A percentile compares a stretch with the other conserved stretches of the same genome.
These are phyloP conservation scores for Pseudocohnilembus persalinus DNA, from an alignment of 169 alveolate species.

Conservation along the genomic window DNA sequence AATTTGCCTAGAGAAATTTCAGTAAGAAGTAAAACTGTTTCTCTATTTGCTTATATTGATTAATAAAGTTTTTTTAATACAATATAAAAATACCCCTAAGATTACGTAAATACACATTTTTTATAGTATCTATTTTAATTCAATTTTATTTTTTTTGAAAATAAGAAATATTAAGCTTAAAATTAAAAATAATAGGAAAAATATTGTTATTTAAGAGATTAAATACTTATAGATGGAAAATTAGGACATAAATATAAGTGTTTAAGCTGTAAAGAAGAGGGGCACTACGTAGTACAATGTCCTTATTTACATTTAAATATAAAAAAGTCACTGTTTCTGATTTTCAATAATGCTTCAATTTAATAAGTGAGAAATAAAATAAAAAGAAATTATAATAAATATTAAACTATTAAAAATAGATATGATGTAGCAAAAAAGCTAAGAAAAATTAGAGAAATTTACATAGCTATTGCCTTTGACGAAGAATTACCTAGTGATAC, in stretches of 20 bases:
- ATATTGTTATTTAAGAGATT: not conserved
- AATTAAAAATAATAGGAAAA: not conserved
- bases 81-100: not conserved
- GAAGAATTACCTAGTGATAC: not conserved
- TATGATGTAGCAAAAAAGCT: not conserved
- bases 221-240: not conserved
- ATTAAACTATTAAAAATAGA: not conserved
- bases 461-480: not conserved
- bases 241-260: not conserved
- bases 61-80: no score
- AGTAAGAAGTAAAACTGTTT: not conserved
- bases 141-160: not conserved
- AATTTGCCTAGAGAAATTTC: not conserved
- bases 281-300: not conserved
- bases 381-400: not conserved
- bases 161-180: not conserved
- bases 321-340: not conserved
- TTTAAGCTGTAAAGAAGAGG: not conserved
- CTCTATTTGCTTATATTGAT: not conserved
- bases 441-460: not conserved
- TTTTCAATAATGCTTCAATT: not conserved
- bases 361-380: not conserved
- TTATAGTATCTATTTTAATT: no score
- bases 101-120: not conserved
- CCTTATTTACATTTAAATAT: not conserved